phyloP scores from a whole-genome alignment of 1,139 yeast species.

The Saccharomycopsis phalli region DNA sequence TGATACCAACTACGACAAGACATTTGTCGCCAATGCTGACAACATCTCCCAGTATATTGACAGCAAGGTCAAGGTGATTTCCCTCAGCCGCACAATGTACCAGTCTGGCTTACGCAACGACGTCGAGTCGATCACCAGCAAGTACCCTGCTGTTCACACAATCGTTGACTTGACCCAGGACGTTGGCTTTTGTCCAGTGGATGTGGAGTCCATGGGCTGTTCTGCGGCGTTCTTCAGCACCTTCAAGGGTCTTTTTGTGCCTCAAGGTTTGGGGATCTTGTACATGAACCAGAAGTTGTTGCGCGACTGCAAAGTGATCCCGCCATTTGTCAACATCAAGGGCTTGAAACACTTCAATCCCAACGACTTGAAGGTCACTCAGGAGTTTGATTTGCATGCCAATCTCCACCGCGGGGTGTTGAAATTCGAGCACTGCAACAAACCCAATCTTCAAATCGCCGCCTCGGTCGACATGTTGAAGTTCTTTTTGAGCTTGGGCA shows the following conservation, averaged over 20 bases:
- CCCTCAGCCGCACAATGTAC: conserved; percentile 19
- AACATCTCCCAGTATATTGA: conserved; percentile 17
- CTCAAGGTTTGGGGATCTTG: conserved; percentile 20
- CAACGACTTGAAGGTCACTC: conserved; percentile 11
- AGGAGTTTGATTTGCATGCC: conserved; percentile 2
- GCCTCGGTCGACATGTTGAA: conserved; percentile 13
- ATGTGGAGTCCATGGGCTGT: conserved; percentile 13
- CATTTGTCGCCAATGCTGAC: conserved; percentile 10
- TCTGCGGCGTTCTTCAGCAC: conserved; percentile 20
- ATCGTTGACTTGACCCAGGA: conserved; percentile 21
- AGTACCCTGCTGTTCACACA: conserved; percentile 16
- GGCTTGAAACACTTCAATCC: conserved; percentile 13
- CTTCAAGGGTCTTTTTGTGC: conserved; percentile 20
- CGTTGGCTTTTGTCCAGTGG: conserved; percentile 18
- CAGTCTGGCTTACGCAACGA: conserved; percentile 20
- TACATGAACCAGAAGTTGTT: conserved; percentile 16
- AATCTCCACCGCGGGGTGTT: conserved; percentile 4
- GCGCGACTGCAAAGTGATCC: conserved; percentile 8
- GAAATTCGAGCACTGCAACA: conserved; percentile 19
- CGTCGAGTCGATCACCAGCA: conserved; percentile 11
- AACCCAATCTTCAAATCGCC: conserved; percentile 18
- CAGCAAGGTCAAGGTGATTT: conserved; percentile 15
- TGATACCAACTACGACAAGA: conserved; percentile 14
- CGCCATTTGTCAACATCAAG: conserved; percentile 18
- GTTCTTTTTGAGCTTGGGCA: conserved; percentile 8